Evolutionary conservation across 345 rosid genomes (phyloP).

Genomic region (Eucalyptus sp.): DNA sequence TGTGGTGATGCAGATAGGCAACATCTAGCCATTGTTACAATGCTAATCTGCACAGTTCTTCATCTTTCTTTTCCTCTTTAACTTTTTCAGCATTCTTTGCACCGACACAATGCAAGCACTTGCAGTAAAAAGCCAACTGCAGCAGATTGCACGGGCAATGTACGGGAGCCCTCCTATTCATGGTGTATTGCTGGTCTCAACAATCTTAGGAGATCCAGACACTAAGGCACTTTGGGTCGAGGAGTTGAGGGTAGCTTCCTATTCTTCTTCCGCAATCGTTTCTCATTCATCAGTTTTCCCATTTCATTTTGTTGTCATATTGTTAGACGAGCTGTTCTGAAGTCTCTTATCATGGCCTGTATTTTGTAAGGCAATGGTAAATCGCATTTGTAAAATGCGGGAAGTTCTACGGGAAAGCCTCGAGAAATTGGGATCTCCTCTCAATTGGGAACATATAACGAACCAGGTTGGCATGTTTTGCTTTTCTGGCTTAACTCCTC

Average conservation of each 20-base stretch:
- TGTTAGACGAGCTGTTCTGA: background rate
- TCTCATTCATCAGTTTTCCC: background rate
- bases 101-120: constrained; percentile 70
- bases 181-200: constrained; percentile 79
- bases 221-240: constrained; percentile 77
- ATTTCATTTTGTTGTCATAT: background rate
- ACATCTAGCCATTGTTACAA: background rate
- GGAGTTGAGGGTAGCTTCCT: constrained; percentile 68
- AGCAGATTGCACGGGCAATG: constrained; percentile 93
- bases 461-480: constrained; percentile 98
- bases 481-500: constrained; percentile 83
- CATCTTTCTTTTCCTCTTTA: background rate
- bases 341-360: background rate
- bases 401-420: constrained; percentile 62
- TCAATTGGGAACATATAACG: constrained; percentile 85
- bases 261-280: background rate
- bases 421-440: constrained; percentile 68
- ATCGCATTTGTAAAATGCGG: constrained; percentile 84
- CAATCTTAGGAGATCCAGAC: constrained; percentile 65
- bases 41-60: background rate
- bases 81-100: constrained; percentile 54
- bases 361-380: constrained; percentile 59
- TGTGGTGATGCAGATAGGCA: background rate
- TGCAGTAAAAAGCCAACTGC: constrained; percentile 87
- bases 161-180: constrained; percentile 94